Base-by-base conservation (phyloP, 73 alveolate genomes). In the Tetrahymena elliotti region DNA sequence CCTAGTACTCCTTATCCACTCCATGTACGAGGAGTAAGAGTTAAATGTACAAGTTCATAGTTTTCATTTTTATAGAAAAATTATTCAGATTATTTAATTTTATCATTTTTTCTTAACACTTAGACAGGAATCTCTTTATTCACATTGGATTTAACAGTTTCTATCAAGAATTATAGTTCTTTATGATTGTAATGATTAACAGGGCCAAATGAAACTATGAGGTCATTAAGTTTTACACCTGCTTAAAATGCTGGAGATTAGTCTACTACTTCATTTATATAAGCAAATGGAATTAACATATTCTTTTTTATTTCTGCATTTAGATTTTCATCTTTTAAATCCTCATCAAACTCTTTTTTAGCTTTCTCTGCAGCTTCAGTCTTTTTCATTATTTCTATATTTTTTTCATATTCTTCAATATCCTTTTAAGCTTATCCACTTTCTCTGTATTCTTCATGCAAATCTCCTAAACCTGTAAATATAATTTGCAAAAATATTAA, bases 171-270 rank as follows among this genome's bases (percentile, higher is more conserved):
- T 93, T 97, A 82, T 83, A 98, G 95, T 33, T 97, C 97, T 41
- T 98, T 96, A 54, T 96, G 96, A 83, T 98, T 98, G 34, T 93
- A 94, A 93, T 97, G 97, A 83, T 95, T 95, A 35, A 97, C 95
- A 52, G 94, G 93, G 54, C 99, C 99, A 95, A 98, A 97, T 36
- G 82, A 54, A 52, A 97, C 96, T 20, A 98, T 98, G 20, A 97
- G 95, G 97, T 98, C 99, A 20, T 97, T 98, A 41, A 97, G 94
- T 93, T 97, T 94, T 83, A 98, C 83, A 31, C 99, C 99, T 9
- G 99, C 99, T 93, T 94, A 94, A 36, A 92, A 96, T 16, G 99
- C 99, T 22, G 99, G 99, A 33, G 99, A 97, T 22, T 96, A 97
- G 15, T 95, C 94, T 52, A 96, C 96, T 35, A 98, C 99, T 95